Evolutionary conservation across 495 filamentous ascomycete genomes (phyloP).

Genomic region (Aspergillus egyptiacus): DNA sequence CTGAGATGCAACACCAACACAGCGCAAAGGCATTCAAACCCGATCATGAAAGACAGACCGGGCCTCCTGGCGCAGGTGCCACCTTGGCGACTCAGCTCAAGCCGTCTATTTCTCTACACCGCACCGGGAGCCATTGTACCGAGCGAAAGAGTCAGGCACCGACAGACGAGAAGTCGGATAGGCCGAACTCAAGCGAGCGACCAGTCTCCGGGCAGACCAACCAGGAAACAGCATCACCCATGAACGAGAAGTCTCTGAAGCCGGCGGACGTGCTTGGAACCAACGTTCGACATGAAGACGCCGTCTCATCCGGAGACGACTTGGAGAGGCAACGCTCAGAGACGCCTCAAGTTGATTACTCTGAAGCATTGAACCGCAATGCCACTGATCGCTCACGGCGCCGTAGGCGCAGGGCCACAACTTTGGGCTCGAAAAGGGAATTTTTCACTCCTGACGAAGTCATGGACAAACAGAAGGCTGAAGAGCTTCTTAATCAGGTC

Average conservation of each 20-base stretch:
- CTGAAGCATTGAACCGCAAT: slow-evolving; percentile 45
- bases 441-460: slow-evolving; percentile 68
- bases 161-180: slow-evolving; percentile 25
- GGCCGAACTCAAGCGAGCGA: slow-evolving; percentile 12
- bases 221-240: slow-evolving; percentile 25
- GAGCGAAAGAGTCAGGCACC: slow-evolving; percentile 22
- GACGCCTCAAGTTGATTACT: slow-evolving; percentile 40
- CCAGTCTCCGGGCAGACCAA: slow-evolving; percentile 24
- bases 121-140: slow-evolving; percentile 17
- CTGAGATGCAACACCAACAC: slow-evolving; percentile 57
- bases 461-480: slow-evolving; percentile 64
- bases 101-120: slow-evolving; percentile 20
- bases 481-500: slow-evolving; percentile 71
- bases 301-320: slow-evolving; percentile 23
- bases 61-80: slow-evolving; percentile 39
- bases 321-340: slow-evolving; percentile 30
- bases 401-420: slow-evolving; percentile 67
- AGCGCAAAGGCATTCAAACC: slow-evolving; percentile 31
- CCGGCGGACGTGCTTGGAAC: slow-evolving; percentile 21
- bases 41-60: slow-evolving; percentile 32
- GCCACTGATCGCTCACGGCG: slow-evolving; percentile 37
- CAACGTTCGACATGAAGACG: slow-evolving; percentile 20
- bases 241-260: slow-evolving; percentile 43
- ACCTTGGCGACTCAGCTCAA: slow-evolving; percentile 16
- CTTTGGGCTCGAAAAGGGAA: slow-evolving; percentile 67